Conservation (phyloP, 208 protist genomes). For the Tritrichomonas foetus region DNA sequence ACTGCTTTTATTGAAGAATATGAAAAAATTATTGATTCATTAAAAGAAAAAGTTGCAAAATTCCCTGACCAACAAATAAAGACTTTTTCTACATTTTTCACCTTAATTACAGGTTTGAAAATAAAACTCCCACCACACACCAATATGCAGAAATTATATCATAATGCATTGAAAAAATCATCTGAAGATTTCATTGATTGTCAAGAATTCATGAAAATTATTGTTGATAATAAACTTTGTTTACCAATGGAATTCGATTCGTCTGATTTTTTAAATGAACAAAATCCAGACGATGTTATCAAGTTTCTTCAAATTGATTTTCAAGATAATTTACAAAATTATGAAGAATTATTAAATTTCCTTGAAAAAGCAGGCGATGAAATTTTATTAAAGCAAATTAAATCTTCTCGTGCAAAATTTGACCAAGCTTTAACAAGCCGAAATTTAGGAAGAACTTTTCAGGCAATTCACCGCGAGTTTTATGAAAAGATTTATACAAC, state of each 20-base stretch:
- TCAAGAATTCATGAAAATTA: not conserved
- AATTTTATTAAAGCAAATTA: not conserved
- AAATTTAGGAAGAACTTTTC: not conserved
- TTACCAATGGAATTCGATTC: not conserved
- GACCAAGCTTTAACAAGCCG: not conserved
- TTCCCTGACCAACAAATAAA: not conserved
- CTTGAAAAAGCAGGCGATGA: not conserved
- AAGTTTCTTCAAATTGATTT: not conserved
- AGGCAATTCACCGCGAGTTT: not conserved
- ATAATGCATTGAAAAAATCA: not conserved
- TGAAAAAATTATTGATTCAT: not conserved
- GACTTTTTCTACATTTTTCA: not conserved
- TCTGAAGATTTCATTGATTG: not conserved
- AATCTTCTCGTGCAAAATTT: not conserved
- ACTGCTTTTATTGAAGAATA: constrained; percentile 11
- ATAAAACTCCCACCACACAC: not conserved
- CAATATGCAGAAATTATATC: not conserved
- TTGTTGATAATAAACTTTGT: not conserved
- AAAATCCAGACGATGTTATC: not conserved
- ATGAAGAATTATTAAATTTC: not conserved
- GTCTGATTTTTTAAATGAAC: not conserved
- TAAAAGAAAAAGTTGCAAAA: not conserved
- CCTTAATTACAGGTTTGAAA: not conserved
- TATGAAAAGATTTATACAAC: too few species aligned
- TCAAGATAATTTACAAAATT: not conserved